These are phyloP conservation scores for Spergularia marina DNA, from an alignment of 148 eudicot species.

Conservation along the genomic window DNA sequence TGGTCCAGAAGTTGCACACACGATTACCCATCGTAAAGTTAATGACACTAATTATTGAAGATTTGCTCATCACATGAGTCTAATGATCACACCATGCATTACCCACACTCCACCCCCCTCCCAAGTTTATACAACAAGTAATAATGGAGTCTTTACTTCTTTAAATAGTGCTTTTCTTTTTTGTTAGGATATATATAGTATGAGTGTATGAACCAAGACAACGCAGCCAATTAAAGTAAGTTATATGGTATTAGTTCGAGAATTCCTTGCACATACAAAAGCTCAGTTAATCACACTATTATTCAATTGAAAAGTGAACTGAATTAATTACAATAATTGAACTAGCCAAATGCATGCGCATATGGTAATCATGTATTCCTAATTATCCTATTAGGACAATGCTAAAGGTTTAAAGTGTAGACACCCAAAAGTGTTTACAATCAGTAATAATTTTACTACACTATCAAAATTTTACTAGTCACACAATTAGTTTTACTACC, in stretches of 20 bases:
- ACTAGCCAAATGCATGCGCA: conserved; percentile 25
- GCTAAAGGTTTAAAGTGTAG: no score
- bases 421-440: no score
- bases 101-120: neutral
- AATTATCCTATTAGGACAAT: neutral
- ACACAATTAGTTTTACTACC: no score
- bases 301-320: conserved; percentile 9
- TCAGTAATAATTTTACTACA: no score
- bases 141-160: conserved; percentile 8
- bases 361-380: neutral
- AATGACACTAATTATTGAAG: conserved; percentile 6
- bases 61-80: conserved; percentile 21
- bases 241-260: neutral
- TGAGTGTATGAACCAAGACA: conserved; percentile 5
- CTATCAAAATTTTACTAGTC: no score
- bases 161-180: neutral
- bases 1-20: conserved; percentile 11
- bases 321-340: conserved; percentile 11
- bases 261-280: neutral
- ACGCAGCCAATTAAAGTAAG: conserved; percentile 7
- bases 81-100: conserved; percentile 20
- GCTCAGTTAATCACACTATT: neutral
- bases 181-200: neutral
- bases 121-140: conserved; percentile 7
- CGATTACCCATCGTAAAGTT: neutral